Evolutionary conservation across 257 asterid genomes (phyloP), one percentile per base, ranked within the genome.

Genomic region (Nemophila menziesii): DNA sequence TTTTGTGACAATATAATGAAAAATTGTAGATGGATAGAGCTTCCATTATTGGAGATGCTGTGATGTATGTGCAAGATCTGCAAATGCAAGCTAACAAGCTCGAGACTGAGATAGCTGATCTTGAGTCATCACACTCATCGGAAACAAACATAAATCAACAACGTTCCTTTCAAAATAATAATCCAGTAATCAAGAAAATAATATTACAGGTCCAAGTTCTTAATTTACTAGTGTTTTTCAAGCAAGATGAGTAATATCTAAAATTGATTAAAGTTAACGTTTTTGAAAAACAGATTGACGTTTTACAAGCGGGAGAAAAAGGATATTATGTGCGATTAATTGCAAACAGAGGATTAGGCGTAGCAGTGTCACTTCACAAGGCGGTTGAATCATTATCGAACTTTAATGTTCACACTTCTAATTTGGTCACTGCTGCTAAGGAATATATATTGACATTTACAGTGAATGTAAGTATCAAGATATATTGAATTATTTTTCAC

Each of bases 11-110:
- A n/a, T n/a, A n/a, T n/a, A n/a, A n/a, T n/a, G n/a, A n/a, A 36
- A 4, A 16, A 5, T 17, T 57, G 72, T 69, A 84, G 93, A 80
- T 85, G 93, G 93, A 85, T 33, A 85, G 80, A 60, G 95, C 93
- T 40, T 85, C 95, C 4, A 80, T 85, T 12, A 71, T 82, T 1
- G 96, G 79, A 6, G 94, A 86, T 43, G 89, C 94, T 0, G 78
- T 74, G 48, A 40, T 33, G 16, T 86, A 86, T 26, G 58, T 86
- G 8, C 81, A 78, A 64, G 83, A 67, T 3, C 43, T 86, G 61
- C 92, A 86, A 76, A 60, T 23, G 61, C 76, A 70, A 51, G 77
- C 78, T 0, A 73, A 56, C 60, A 67, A 56, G 66, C 80, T 86
- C 2, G 74, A 67, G 54, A 40, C 64, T 26, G 96, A 86, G 57